These are phyloP conservation scores for Lentinula lateritia DNA, from an alignment of 768 basidiomycete species.

Conservation along the genomic window DNA sequence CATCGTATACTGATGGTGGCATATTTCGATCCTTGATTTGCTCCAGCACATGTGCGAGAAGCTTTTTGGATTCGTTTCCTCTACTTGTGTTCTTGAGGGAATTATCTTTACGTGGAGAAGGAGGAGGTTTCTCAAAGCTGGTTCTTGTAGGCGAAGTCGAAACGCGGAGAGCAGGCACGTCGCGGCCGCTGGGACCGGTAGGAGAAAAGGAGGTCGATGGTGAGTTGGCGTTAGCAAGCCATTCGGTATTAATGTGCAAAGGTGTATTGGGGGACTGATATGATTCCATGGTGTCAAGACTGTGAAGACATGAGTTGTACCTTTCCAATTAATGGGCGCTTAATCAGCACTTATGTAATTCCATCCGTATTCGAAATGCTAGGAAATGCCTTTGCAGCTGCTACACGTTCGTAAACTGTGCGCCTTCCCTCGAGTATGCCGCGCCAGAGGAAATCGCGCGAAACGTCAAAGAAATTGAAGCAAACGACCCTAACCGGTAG, in stretches of 20 bases:
- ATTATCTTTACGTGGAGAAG: slow-evolving; percentile 15
- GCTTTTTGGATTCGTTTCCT: slow-evolving; percentile 61
- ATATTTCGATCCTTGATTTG: slow-evolving; percentile 54
- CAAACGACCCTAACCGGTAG: slow-evolving; percentile 40
- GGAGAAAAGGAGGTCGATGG: background rate
- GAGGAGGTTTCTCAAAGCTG: slow-evolving; percentile 16
- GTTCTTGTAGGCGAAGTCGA: background rate
- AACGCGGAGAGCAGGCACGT: slow-evolving; percentile 5
- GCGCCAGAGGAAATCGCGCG: slow-evolving; percentile 12
- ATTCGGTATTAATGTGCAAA: background rate
- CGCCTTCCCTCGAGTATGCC: slow-evolving; percentile 3
- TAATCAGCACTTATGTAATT: too few relatives aligned
- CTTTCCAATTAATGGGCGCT: too few relatives aligned
- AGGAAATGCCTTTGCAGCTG: background rate
- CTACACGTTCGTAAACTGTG: background rate
- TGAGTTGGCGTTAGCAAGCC: background rate
- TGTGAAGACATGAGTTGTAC: too few relatives aligned
- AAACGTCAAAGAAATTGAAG: slow-evolving; percentile 22
- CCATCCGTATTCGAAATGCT: too few relatives aligned
- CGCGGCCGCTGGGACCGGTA: background rate
- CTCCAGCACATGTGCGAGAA: slow-evolving; percentile 58
- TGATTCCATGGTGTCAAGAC: background rate
- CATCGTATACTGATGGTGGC: slow-evolving; percentile 49
- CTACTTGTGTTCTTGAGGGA: slow-evolving; percentile 31
- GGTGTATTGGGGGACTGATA: background rate